Evolutionary conservation across 2,329 filamentous ascomycete genomes (phyloP).

Genomic region (Decorospora gaudefroyi): DNA sequence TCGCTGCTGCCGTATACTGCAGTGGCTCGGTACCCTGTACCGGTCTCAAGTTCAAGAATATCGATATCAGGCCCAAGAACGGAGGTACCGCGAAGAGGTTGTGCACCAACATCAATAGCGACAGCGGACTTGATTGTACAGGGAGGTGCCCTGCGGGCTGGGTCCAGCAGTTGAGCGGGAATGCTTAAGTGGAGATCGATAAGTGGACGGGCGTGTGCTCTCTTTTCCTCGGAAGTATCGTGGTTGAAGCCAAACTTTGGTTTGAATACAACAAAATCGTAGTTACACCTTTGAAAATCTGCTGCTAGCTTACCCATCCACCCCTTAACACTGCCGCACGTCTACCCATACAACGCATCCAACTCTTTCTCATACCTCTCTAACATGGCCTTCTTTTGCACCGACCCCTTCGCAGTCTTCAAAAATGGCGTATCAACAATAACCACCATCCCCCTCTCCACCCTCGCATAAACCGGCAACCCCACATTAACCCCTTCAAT

Average conservation of each 20-base stretch:
- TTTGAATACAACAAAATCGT: too few relatives aligned
- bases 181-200: constrained; percentile 15
- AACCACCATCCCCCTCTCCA: constrained; percentile 51
- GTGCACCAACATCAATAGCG: constrained; percentile 36
- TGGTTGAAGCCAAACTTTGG: too few relatives aligned
- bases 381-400: constrained; percentile 51
- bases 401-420: constrained; percentile 54
- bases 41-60: constrained; percentile 52
- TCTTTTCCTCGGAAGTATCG: too few relatives aligned
- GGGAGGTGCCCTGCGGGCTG: constrained; percentile 32
- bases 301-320: neutral
- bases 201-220: neutral
- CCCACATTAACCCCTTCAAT: constrained; percentile 53
- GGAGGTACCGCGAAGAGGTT: constrained; percentile 28
- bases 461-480: constrained; percentile 49
- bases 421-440: constrained; percentile 54
- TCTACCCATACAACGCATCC: constrained; percentile 9
- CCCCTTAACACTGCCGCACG: neutral
- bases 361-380: constrained; percentile 43
- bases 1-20: constrained; percentile 54
- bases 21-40: constrained; percentile 49
- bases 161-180: constrained; percentile 34
- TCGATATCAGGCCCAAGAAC: constrained; percentile 51
- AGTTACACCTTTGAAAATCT: too few relatives aligned
- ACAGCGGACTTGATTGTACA: constrained; percentile 33